These are phyloP conservation scores for Fusarium begoniae DNA, from an alignment of 2,329 filamentous ascomycete genomes.

Conservation along the genomic window DNA sequence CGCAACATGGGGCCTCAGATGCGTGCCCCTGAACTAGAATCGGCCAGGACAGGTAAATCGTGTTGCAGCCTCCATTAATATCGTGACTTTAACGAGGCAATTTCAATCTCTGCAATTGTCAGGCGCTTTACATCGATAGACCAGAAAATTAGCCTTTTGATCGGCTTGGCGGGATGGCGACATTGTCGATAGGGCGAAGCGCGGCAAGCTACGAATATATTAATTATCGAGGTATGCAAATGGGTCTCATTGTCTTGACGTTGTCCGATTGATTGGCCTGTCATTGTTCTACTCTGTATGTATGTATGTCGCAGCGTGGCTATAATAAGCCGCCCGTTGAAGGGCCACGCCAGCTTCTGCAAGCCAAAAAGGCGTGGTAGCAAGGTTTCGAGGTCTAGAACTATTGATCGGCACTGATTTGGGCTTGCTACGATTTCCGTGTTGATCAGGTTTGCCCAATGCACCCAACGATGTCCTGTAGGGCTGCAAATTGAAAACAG, in stretches of 20 bases:
- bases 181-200: conserved; percentile 33
- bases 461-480: background rate
- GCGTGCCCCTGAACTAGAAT: conserved; percentile 37
- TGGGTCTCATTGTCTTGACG: conserved; percentile 9
- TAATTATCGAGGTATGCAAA: background rate
- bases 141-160: conserved; percentile 27
- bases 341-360: conserved; percentile 13
- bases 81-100: conserved; percentile 19
- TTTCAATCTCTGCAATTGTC: conserved; percentile 16
- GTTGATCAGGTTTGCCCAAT: conserved; percentile 3
- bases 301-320: background rate
- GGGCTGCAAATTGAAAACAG: background rate
- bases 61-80: background rate
- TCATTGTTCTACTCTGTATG: background rate
- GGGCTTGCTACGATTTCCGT: conserved; percentile 3
- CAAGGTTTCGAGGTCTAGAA: conserved; percentile 27
- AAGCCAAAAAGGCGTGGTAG: background rate
- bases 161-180: conserved; percentile 33
- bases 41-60: background rate
- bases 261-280: conserved; percentile 5
- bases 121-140: conserved; percentile 30
- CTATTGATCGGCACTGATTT: conserved; percentile 29
- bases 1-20: conserved; percentile 27
- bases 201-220: conserved; percentile 22
- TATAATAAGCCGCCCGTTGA: background rate